Percentiles rank a stretch among this genome's conserved stretches.
Evolutionary conservation across 495 filamentous ascomycete species (phyloP).

Genomic region (Trichocladium uniseriatum): DNA sequence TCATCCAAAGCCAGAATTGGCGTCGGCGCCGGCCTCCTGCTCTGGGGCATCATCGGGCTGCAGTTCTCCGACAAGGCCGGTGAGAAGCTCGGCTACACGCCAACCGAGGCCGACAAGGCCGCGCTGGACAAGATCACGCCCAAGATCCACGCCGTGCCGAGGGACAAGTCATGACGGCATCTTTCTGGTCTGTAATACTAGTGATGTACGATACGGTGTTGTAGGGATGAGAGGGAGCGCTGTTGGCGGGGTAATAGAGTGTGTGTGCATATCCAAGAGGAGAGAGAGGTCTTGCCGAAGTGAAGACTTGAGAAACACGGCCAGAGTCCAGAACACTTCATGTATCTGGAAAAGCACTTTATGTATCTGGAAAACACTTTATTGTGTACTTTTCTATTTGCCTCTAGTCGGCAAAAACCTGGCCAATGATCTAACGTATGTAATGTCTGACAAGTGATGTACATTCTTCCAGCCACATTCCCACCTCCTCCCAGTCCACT

Average conservation of each 20-base stretch:
- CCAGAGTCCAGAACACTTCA: too few relatives aligned
- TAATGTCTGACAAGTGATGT: constrained; percentile 22
- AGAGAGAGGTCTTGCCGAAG: too few relatives aligned
- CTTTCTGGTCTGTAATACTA: too few relatives aligned
- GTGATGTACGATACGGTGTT: not conserved
- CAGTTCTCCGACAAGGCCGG: constrained; percentile 33
- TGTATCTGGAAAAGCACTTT: too few relatives aligned
- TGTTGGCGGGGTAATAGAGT: too few relatives aligned
- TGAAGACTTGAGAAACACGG: too few relatives aligned
- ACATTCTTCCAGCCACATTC: constrained; percentile 11
- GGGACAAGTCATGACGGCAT: too few relatives aligned
- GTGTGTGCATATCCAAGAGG: too few relatives aligned
- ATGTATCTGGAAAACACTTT: too few relatives aligned
- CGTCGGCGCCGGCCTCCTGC: constrained; percentile 34
- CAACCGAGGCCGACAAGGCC: constrained; percentile 37
- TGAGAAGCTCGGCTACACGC: constrained; percentile 33
- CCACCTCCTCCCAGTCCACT: not conserved
- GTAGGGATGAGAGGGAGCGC: too few relatives aligned
- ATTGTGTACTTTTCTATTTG: not conserved
- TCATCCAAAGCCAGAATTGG: constrained; percentile 28
- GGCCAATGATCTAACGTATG: constrained; percentile 14
- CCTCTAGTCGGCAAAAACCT: constrained; percentile 6
- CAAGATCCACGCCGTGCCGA: constrained; percentile 31
- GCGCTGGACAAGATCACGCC: constrained; percentile 30
- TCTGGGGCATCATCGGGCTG: constrained; percentile 37